Evolutionary conservation across 768 basidiomycete genomes (phyloP).

Genomic region (Fomitopsis pulvina): DNA sequence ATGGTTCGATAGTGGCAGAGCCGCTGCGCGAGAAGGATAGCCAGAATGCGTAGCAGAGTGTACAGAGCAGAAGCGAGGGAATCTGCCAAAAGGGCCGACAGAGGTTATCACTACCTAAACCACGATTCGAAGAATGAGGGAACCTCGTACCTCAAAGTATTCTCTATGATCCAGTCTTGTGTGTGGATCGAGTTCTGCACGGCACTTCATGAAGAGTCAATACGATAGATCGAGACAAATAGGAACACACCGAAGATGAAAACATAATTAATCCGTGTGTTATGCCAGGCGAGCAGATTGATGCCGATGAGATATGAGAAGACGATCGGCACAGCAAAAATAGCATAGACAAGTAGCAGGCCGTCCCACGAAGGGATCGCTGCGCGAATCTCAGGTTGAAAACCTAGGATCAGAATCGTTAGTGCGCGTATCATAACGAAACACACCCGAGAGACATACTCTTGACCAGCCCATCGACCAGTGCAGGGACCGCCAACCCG

Average conservation of each 20-base stretch:
- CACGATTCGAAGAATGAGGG: neutral
- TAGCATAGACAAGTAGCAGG: constrained; percentile 73
- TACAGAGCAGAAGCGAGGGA: constrained; percentile 71
- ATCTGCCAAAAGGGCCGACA: constrained; percentile 37
- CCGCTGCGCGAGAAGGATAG: constrained; percentile 71
- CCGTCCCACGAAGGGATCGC: constrained; percentile 64
- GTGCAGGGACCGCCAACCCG: constrained; percentile 66
- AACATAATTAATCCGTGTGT: constrained; percentile 81
- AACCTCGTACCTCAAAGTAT: constrained; percentile 55
- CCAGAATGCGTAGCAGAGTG: constrained; percentile 78
- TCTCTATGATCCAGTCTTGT: constrained; percentile 72
- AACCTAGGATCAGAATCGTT: constrained; percentile 42
- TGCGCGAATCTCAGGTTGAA: constrained; percentile 42
- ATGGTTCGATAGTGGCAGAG: constrained; percentile 46
- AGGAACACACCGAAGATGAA: constrained; percentile 75
- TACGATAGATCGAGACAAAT: neutral
- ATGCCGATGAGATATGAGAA: constrained; percentile 73
- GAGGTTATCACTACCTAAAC: neutral
- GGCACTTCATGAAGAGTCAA: neutral
- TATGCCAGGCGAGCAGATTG: constrained; percentile 78
- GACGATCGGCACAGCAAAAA: constrained; percentile 65
- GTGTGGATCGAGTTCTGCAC: constrained; percentile 65
- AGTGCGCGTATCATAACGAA: no score
- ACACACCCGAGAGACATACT: constrained; percentile 35
- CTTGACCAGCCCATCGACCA: constrained; percentile 54